Base-by-base conservation (phyloP, 805 yeast species). In the Suhomyces canberraensis region DNA sequence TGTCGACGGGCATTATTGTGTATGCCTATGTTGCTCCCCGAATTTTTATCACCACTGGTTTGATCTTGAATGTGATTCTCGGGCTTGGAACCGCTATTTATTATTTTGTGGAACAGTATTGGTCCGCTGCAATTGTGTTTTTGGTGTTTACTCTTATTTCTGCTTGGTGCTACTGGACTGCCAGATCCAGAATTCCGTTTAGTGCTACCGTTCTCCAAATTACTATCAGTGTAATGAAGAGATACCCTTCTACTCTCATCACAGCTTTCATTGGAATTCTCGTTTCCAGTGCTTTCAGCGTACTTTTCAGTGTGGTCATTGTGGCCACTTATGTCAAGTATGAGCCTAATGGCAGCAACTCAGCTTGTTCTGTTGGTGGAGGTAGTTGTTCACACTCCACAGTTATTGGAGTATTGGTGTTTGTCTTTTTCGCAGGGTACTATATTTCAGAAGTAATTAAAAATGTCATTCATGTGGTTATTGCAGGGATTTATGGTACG, bases 401-500 rank as follows among this genome's bases (percentile, higher is more conserved):
- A 50, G 65, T 85, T 47, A 73, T 83, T 45, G 95, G 93, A 4
- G 58, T 84, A 11, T 60, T 87, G 42, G 78, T 88, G 18, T 82
- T 76, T 59, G 78, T 83, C 4, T 78, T 88, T 46, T 86, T 90
- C 58, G 84, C 91, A 4, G 95, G 95, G 14, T 89, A 76, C 56
- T 84, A 78, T 57, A 76, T 88, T 41, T 75, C 93, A 19, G 96
- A 88, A 60, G 93, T 89, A 14, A 68, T 86, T 40, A 79, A 81
- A 61, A 88, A 85, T 50, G 71, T 85, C 11, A 80, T 88, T 25
- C 95, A 90, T 53, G 84, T 83, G 16, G 77, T 89, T 1, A 79
- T 87, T 31, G 73, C 91, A 16, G 95, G 95, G 17, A 78, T 88
- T 14, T 90, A 76, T 56, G 96, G 96, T 8, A 76, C 91, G 7